Evolutionary conservation across 23 red algal genomes (phyloP).

Genomic region (Rhodosorus marinus): DNA sequence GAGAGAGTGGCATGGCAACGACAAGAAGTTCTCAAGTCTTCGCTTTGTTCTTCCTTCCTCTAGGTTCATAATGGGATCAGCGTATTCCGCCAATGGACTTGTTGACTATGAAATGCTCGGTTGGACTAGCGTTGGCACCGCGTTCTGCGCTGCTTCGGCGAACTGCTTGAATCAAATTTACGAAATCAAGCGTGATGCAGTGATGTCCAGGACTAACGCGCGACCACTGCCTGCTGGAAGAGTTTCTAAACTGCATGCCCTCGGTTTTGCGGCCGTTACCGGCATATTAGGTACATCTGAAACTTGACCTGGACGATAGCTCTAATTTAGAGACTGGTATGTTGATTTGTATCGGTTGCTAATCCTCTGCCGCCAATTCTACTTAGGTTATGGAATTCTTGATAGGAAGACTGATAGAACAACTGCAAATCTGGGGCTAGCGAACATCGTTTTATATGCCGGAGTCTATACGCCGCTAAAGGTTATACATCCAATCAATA

Average conservation of each 20-base stretch:
- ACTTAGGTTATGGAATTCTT: conserved; percentile 5
- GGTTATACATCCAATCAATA: conserved; percentile 49
- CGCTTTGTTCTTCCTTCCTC: not conserved
- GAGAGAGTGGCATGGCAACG: not conserved
- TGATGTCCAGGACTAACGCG: conserved; percentile 57
- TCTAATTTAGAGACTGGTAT: too few relatives aligned
- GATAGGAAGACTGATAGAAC: conserved; percentile 13
- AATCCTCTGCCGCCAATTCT: not conserved
- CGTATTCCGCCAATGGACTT: not conserved
- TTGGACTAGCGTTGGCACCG: conserved; percentile 31
- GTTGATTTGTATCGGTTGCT: too few relatives aligned
- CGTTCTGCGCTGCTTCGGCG: conserved; percentile 48
- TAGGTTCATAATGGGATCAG: not conserved
- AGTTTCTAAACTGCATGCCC: conserved; percentile 20
- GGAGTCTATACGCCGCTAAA: conserved; percentile 86
- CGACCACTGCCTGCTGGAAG: conserved; percentile 68
- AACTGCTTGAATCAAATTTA: conserved; percentile 93
- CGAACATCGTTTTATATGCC: conserved; percentile 73
- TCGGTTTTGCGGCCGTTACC: conserved; percentile 24
- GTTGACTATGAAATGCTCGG: not conserved
- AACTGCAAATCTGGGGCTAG: conserved; percentile 33
- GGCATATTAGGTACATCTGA: too few relatives aligned
- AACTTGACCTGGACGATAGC: too few relatives aligned
- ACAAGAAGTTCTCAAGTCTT: not conserved
- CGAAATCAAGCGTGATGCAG: conserved; percentile 49